Evolutionary conservation across 2,329 filamentous ascomycete species (phyloP), one percentile per base, ranked within the genome.

Genomic region (Elsinoe batatas): DNA sequence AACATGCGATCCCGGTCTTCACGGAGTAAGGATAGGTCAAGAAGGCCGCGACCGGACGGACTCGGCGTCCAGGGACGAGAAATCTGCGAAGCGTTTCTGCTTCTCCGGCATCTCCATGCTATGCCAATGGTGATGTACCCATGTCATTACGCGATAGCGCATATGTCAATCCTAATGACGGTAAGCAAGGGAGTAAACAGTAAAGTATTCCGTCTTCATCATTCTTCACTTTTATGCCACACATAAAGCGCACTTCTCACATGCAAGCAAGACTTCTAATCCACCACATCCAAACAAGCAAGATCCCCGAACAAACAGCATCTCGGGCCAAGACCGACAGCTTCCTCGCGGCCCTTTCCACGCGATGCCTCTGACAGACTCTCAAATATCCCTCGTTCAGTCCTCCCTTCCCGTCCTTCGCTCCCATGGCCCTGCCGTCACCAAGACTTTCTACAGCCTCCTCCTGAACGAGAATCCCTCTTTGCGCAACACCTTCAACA

Each of bases 401-500:
- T 76, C 82, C 53, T 89, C 86, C 5, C 80, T 87, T 58, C 86
- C 86, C 1, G 77, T 84, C 33, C 76, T 90, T 2, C 77, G 77
- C 18, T 75, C 83, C 59, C 81, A 88, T 65, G 87, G 87, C 65
- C 76, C 79, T 60, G 74, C 76, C 59, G 87, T 90, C 67, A 84
- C 85, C 5, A 76, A 76, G n/a, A 76, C 79, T 61, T 89, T 91
- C 73, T 90, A 91, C 74, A 74, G 75, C 59, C 82, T 80, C 64
- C 80, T 90, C 74, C 73, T 90, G 20, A 66, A 67, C 10, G 80
- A 81, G 37, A 76, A 88, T 58, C 85, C 85, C 0, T 77, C 81
- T 43, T 78, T 90, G 32, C 79, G 83, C 63, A 78, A 83, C 68
- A 74, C 85, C 69, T 89, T 90, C 77, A 89, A 88, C 68, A 73